A percentile compares a stretch with the other conserved stretches of the same genome.
These are phyloP conservation scores for Collybia mongolica DNA, from an alignment of 768 basidiomycete species.

Conservation along the genomic window DNA sequence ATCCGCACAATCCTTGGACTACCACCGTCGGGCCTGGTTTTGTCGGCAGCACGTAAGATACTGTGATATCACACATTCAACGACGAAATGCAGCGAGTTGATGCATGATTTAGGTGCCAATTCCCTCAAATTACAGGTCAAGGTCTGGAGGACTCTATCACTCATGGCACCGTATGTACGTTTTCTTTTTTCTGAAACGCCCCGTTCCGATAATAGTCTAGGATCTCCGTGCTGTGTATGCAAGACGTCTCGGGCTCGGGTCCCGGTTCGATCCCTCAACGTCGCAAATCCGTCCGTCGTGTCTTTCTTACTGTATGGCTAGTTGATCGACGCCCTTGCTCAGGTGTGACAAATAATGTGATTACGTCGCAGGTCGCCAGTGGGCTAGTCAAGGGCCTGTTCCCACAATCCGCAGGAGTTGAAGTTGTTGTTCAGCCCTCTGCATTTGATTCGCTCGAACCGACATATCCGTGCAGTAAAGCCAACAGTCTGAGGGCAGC, in stretches of 20 bases:
- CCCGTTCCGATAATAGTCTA: slow-evolving; percentile 7
- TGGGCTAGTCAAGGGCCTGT: slow-evolving; percentile 42
- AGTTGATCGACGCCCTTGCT: background rate
- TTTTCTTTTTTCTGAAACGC: background rate
- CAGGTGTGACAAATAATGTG: slow-evolving; percentile 51
- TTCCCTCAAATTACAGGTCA: slow-evolving; percentile 47
- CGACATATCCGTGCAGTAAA: slow-evolving; percentile 39
- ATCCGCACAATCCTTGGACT: slow-evolving; percentile 41
- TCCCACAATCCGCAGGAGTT: slow-evolving; percentile 32
- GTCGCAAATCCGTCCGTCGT: slow-evolving; percentile 9
- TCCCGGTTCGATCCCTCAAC: slow-evolving; percentile 26
- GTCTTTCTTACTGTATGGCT: background rate
- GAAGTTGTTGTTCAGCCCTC: slow-evolving; percentile 38
- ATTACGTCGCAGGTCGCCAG: slow-evolving; percentile 54
- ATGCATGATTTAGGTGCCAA: slow-evolving; percentile 34
- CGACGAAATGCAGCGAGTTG: background rate
- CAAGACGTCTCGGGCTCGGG: slow-evolving; percentile 35
- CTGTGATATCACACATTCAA: background rate
- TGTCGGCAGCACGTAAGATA: slow-evolving; percentile 36
- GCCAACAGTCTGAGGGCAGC: slow-evolving; percentile 29
- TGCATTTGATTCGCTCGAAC: slow-evolving; percentile 46
- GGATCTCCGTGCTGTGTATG: slow-evolving; percentile 47
- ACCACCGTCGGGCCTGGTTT: slow-evolving; percentile 42
- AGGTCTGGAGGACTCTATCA: slow-evolving; percentile 42
- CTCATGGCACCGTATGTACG: slow-evolving; percentile 37